A percentile compares a stretch with the other conserved stretches of the same genome.
phyloP scores from a whole-genome alignment of 257 asterid species.

The Datura wrightii region DNA sequence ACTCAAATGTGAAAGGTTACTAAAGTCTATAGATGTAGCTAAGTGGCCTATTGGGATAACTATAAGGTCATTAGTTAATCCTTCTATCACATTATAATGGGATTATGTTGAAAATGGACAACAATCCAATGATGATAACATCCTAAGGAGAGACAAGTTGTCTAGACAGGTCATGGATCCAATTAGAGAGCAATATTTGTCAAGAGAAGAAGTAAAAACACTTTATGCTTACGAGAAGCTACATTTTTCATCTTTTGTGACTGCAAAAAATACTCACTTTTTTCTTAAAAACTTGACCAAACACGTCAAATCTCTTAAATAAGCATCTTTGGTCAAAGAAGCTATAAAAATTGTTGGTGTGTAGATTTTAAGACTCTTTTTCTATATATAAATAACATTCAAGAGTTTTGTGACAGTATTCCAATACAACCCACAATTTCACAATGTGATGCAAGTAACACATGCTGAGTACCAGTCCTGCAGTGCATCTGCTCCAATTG shows the following conservation, averaged over 20 bases:
- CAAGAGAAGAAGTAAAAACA: too few relatives aligned
- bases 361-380: too few relatives aligned
- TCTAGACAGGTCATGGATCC: not conserved
- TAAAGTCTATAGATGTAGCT: not conserved
- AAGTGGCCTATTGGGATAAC: not conserved
- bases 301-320: too few relatives aligned
- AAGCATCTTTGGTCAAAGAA: too few relatives aligned
- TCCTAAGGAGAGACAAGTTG: not conserved
- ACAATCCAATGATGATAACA: not conserved
- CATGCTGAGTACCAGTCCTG: slow-evolving; percentile 66
- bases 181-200: too few relatives aligned
- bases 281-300: too few relatives aligned
- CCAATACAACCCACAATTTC: slow-evolving; percentile 76
- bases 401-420: slow-evolving; percentile 49
- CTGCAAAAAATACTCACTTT: too few relatives aligned
- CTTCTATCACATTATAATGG: not conserved
- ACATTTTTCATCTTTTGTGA: too few relatives aligned
- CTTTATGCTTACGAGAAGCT: too few relatives aligned
- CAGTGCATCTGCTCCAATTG: slow-evolving; percentile 72
- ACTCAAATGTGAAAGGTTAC: not conserved
- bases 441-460: slow-evolving; percentile 84
- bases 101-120: not conserved
- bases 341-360: too few relatives aligned
- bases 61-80: not conserved
- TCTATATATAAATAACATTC: not conserved